Evolutionary conservation across 176 grass and related monocot species (phyloP), one percentile per base, ranked within the genome.

Genomic region (Cymbopogon citratus): DNA sequence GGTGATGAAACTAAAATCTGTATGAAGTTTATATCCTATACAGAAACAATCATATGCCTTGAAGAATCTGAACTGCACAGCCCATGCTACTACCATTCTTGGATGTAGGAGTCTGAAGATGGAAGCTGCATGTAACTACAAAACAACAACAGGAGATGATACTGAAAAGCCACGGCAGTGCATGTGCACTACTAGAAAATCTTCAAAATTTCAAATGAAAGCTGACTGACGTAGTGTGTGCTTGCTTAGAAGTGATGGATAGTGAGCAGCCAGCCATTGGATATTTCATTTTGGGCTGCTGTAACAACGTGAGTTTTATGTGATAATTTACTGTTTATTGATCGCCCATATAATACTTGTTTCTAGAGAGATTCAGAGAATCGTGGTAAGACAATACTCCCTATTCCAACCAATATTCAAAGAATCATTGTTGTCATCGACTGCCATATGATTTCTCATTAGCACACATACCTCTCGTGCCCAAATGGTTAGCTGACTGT

Each of bases 81-180:
- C 24, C 27, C 62, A 52, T 21, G 54, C n/a, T 25, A 7, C 9
- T 31, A 57, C 44, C 13, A 9, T 66, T 66, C 9, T 52, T 86
- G 45, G 73, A 44, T 92, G 78, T 73, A 97, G 95, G 95, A 97
- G 83, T 94, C 95, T 0, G 92, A 97, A 91, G 77, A 74, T 7
- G 95, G 95, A 72, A 89, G 66, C 43, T 94, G 95, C 95, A 97
- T 70, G 87, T 97, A 81, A 92, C 95, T n/a, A n/a, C n/a, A n/a
- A n/a, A n/a, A 94, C 92, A 68, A 87, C 83, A 74, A 88, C 40
- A n/a, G 95, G 92, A 16, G 95, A 97, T 78, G 92, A 92, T 71
- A 83, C 94, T 33, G 92, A 94, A 88, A 89, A 41, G 38, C 84
- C 95, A 46, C 88, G 94, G 23, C 82, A 94, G 69, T 97, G 94